These are phyloP conservation scores for Lenwebbia sp. DNA, from an alignment of 345 rosid genomes.

Conservation along the genomic window DNA sequence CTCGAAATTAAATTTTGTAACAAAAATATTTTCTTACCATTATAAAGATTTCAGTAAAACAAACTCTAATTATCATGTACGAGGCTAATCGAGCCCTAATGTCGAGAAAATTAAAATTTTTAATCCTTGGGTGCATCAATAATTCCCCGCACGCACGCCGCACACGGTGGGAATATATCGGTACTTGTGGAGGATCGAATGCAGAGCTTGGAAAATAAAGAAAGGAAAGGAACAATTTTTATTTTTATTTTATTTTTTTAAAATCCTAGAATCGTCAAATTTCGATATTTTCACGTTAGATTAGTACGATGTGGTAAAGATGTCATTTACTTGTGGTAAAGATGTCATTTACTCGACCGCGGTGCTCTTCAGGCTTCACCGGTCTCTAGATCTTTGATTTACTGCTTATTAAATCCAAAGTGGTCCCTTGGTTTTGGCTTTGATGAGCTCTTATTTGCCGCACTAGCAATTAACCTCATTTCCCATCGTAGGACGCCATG, in stretches of 20 bases:
- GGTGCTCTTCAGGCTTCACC: neutral
- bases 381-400: neutral
- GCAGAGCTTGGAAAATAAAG: neutral
- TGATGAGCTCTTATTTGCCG: too few species aligned
- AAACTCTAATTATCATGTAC: neutral
- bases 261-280: neutral
- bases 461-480: too few species aligned
- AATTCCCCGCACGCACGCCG: neutral
- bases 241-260: neutral
- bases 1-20: too few species aligned
- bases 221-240: neutral
- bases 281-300: neutral
- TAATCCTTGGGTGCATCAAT: neutral
- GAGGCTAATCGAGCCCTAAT: neutral
- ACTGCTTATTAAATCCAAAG: too few species aligned
- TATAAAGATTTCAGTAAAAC: too few species aligned
- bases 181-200: neutral
- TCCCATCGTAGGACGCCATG: too few species aligned
- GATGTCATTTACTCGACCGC: neutral
- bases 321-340: neutral
- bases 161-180: neutral
- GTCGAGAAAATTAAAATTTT: neutral
- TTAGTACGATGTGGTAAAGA: neutral
- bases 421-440: too few species aligned
- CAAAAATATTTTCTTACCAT: too few species aligned